phyloP scores from a whole-genome alignment of 768 basidiomycete species.

The Mycena crocata region DNA sequence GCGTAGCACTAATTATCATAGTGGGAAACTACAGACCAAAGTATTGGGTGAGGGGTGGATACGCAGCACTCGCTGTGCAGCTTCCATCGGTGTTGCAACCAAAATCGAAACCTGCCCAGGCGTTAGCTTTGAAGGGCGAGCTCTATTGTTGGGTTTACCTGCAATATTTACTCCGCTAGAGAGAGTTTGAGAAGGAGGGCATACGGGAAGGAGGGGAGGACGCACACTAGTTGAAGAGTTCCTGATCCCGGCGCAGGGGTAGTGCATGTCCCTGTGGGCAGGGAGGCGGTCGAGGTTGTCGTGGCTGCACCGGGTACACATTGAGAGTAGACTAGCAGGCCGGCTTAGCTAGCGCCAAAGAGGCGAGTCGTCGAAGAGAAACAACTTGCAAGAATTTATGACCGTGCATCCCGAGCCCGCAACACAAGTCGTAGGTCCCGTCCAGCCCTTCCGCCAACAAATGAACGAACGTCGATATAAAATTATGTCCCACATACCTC shows the following conservation, averaged over 20 bases:
- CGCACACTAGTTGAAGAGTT: constrained; percentile 12
- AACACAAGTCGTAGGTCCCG: constrained; percentile 55
- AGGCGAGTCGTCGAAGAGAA: no score
- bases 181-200: background rate
- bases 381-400: constrained; percentile 43
- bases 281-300: background rate
- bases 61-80: constrained; percentile 9
- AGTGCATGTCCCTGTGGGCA: background rate
- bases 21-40: background rate
- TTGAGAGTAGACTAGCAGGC: constrained; percentile 55
- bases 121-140: background rate
- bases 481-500: background rate
- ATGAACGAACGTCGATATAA: background rate
- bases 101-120: constrained; percentile 15
- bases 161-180: constrained; percentile 26
- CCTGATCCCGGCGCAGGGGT: background rate
- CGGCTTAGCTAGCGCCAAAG: background rate
- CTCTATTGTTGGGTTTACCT: background rate
- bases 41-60: constrained; percentile 19
- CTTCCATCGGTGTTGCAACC: constrained; percentile 14
- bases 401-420: constrained; percentile 50
- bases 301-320: constrained; percentile 46
- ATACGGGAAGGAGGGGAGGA: background rate
- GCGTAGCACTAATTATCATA: no score
- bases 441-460: constrained; percentile 43